Evolutionary conservation across 192 early-diverging fungal species (phyloP).

Genomic region (Coemansia sp.): DNA sequence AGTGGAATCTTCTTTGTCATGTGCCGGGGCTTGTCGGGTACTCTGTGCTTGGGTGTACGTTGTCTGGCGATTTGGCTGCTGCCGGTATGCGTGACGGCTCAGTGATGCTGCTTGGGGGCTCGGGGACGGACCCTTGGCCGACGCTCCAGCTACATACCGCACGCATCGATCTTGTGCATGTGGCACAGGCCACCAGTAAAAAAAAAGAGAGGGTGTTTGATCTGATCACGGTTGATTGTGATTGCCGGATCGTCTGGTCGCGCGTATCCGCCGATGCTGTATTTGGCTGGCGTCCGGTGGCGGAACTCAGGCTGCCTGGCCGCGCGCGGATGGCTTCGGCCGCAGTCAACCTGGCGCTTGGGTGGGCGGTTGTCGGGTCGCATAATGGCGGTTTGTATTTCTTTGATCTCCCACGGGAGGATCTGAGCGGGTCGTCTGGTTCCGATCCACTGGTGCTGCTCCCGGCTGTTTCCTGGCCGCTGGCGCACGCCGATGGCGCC

Average conservation of each 20-base stretch:
- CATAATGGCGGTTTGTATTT: slow-evolving; percentile 18
- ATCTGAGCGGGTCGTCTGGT: not conserved
- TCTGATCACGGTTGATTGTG: slow-evolving; percentile 8
- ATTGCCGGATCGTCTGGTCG: slow-evolving; percentile 12
- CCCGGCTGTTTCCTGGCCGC: not conserved
- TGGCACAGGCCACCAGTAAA: not conserved
- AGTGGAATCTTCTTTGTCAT: not conserved
- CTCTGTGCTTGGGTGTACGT: slow-evolving; percentile 12
- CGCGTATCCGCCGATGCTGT: not conserved
- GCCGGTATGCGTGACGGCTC: slow-evolving; percentile 42
- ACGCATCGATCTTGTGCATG: slow-evolving; percentile 5
- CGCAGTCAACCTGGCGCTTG: slow-evolving; percentile 5
- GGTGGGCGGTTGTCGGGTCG: slow-evolving; percentile 22
- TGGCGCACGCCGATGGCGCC: not conserved
- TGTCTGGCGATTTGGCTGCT: slow-evolving; percentile 15
- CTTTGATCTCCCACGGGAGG: not conserved
- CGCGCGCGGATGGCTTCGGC: slow-evolving; percentile 9
- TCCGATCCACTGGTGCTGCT: not conserved
- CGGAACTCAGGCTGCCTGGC: slow-evolving; percentile 4
- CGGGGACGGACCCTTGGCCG: not conserved
- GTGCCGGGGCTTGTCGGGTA: slow-evolving; percentile 20
- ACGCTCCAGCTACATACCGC: not conserved
- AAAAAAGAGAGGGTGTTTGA: not conserved
- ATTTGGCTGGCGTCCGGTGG: not conserved
- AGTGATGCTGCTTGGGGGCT: slow-evolving; percentile 9